phyloP scores from a whole-genome alignment of 192 early-diverging fungal species.

The Coemansia sp. region DNA sequence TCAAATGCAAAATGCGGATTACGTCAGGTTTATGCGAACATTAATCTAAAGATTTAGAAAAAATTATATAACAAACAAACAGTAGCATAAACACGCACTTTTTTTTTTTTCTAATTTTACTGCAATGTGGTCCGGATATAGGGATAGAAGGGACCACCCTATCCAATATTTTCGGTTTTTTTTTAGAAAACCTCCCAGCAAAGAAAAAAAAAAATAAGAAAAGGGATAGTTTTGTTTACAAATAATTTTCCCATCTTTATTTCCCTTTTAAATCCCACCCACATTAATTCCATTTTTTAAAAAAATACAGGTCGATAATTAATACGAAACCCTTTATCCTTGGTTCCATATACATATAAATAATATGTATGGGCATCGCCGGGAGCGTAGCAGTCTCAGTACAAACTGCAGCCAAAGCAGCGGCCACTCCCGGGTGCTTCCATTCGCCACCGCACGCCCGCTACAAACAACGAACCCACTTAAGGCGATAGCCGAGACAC shows the following conservation, averaged over 20 bases:
- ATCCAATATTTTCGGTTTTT: no score
- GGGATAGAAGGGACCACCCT: neutral
- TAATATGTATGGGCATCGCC: conserved; percentile 9
- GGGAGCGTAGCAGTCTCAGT: conserved; percentile 41
- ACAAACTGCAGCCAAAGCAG: conserved; percentile 38
- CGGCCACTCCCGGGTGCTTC: conserved; percentile 34
- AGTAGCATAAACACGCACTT: neutral
- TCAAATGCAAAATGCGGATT: neutral
- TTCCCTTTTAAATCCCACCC: no score
- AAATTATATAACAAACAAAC: neutral
- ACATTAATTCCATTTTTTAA: no score
- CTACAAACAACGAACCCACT: neutral
- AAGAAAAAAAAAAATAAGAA: neutral
- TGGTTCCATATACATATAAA: no score
- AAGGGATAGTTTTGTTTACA: neutral
- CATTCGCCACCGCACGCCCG: conserved; percentile 37
- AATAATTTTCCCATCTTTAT: no score
- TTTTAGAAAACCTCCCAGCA: neutral
- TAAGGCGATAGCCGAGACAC: conserved; percentile 15
- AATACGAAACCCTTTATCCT: no score
- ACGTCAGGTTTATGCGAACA: no score
- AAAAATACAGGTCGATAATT: no score
- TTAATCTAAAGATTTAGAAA: no score
- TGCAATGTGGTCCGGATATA: neutral
- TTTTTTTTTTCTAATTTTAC: no score